Percentiles rank a stretch among this genome's conserved stretches.
phyloP scores from a whole-genome alignment of 2,329 filamentous ascomycete genomes.

The Colletotrichum lini region DNA sequence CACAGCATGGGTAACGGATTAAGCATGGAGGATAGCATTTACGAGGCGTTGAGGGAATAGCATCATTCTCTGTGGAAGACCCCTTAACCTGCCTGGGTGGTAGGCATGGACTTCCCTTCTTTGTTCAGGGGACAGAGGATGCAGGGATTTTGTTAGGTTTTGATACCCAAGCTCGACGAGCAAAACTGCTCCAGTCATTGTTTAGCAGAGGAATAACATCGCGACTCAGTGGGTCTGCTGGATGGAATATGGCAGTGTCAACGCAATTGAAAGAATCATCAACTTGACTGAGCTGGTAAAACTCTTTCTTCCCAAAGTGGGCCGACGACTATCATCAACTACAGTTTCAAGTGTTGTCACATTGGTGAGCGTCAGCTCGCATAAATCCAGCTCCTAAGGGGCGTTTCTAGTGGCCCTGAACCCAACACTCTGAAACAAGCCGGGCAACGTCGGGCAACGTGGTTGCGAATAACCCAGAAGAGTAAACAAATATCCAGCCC shows the following conservation, averaged over 20 bases:
- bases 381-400: background rate
- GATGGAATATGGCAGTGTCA: background rate
- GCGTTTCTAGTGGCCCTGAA: conserved; percentile 3
- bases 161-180: conserved; percentile 16
- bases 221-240: background rate
- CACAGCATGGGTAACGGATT: background rate
- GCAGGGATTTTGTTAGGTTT: conserved; percentile 2
- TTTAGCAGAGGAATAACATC: background rate
- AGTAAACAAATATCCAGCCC: background rate
- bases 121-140: background rate
- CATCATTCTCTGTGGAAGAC: background rate
- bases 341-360: background rate
- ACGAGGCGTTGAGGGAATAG: conserved; percentile 3
- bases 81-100: background rate
- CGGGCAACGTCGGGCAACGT: background rate
- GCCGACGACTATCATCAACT: background rate
- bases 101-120: background rate
- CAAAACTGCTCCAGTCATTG: conserved; percentile 4
- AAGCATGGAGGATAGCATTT: conserved; percentile 8
- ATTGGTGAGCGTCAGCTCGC: background rate
- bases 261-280: background rate
- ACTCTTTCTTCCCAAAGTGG: background rate
- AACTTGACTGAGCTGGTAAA: background rate
- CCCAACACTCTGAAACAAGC: background rate
- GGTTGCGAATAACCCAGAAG: background rate